Evolutionary conservation across 2,329 filamentous ascomycete genomes (phyloP).

Genomic region (Pseudogymnoascus sp.): DNA sequence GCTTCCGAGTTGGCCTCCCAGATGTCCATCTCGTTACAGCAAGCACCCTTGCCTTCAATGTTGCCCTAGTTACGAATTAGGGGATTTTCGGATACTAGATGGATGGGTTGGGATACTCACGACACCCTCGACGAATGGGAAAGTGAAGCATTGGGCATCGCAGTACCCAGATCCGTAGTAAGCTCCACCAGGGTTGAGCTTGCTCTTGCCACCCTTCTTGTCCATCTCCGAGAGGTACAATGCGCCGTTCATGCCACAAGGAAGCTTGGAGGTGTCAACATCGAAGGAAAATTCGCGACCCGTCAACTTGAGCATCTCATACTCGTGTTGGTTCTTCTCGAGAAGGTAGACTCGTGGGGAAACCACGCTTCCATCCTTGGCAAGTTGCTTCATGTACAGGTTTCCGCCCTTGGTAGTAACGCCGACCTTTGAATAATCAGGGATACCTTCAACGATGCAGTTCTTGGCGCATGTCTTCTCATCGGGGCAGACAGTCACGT

Average conservation of each 20-base stretch:
- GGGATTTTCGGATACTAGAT: not conserved
- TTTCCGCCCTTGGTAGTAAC: conserved; percentile 31
- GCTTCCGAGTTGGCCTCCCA: conserved; percentile 45
- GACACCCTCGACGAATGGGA: conserved; percentile 30
- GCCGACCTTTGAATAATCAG: conserved; percentile 39
- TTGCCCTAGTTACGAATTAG: conserved; percentile 24
- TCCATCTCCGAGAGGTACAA: conserved; percentile 33
- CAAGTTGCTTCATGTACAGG: conserved; percentile 28
- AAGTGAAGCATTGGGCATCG: conserved; percentile 33
- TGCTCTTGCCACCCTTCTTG: conserved; percentile 26
- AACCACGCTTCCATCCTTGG: conserved; percentile 21
- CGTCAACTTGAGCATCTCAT: conserved; percentile 37
- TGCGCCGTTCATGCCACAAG: conserved; percentile 34
- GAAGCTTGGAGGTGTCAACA: conserved; percentile 35
- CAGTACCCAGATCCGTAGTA: conserved; percentile 43
- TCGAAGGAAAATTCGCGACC: conserved; percentile 38
- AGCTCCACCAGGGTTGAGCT: conserved; percentile 35
- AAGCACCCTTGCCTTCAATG: conserved; percentile 36
- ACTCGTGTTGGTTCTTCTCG: conserved; percentile 33
- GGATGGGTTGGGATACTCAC: conserved; percentile 19
- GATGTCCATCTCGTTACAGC: conserved; percentile 49
- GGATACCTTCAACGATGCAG: conserved; percentile 45
- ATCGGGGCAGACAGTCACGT: conserved; percentile 41
- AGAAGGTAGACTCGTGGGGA: conserved; percentile 38
- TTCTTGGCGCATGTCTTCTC: conserved; percentile 43